Conservation (phyloP, 345 rosid genomes). For the Gynandropsis gynandra region DNA sequence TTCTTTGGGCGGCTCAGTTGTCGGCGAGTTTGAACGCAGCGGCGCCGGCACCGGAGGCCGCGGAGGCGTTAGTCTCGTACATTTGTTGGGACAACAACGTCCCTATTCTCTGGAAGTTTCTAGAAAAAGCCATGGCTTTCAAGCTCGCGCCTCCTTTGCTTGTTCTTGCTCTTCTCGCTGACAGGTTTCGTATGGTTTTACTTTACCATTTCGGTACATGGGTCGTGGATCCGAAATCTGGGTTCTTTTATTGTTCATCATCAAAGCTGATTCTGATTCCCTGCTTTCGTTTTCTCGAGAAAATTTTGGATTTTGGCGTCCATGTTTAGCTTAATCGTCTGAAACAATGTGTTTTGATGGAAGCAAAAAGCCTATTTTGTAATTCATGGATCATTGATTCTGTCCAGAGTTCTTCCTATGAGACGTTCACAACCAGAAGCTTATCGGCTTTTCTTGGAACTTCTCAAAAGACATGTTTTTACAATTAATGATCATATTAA, state of each 20-base stretch:
- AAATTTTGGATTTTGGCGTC: not conserved
- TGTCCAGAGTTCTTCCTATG: slow-evolving; percentile 58
- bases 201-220: not conserved
- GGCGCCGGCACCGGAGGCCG: slow-evolving; percentile 70
- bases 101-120: slow-evolving; percentile 82
- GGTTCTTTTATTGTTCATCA: not conserved
- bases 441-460: slow-evolving; percentile 82
- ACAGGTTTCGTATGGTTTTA: slow-evolving; percentile 37
- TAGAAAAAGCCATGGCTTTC: slow-evolving; percentile 62
- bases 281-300: not conserved
- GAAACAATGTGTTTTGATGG: not conserved
- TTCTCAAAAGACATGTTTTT: slow-evolving; percentile 62
- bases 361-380: too few species aligned
- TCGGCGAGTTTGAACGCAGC: slow-evolving; percentile 51
- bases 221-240: slow-evolving; percentile 3
- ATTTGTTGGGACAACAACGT: slow-evolving; percentile 84
- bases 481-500: slow-evolving; percentile 40
- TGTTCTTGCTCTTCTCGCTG: slow-evolving; percentile 69
- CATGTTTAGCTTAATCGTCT: not conserved
- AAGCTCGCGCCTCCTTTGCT: slow-evolving; percentile 73
- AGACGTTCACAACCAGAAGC: slow-evolving; percentile 57
- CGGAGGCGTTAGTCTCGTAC: slow-evolving; percentile 61
- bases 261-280: not conserved
- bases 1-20: slow-evolving; percentile 64
- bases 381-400: slow-evolving; percentile 6